Evolutionary conservation across 2,329 filamentous ascomycete genomes (phyloP).

Genomic region (Aspergillus fijiensis): DNA sequence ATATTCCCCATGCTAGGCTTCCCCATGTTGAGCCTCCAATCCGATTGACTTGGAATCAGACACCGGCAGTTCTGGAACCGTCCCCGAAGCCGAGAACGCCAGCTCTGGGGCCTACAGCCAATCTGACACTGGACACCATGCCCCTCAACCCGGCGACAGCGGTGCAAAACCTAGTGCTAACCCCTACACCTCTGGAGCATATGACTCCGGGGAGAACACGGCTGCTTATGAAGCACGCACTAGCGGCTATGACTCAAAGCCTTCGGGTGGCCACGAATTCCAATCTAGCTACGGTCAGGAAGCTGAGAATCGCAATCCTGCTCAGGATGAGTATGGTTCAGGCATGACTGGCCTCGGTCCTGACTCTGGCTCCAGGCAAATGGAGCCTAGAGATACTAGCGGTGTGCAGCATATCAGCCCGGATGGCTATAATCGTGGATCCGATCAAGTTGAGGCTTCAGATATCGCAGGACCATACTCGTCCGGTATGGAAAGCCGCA

Average conservation of each 20-base stretch:
- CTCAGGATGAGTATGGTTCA: background rate
- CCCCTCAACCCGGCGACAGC: background rate
- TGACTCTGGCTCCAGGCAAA: background rate
- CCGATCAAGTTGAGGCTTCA: background rate
- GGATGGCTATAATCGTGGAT: background rate
- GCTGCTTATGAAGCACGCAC: background rate
- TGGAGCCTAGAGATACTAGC: background rate
- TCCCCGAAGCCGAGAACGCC: constrained; percentile 12
- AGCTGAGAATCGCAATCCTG: background rate
- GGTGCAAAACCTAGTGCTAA: constrained; percentile 5
- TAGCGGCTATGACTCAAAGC: background rate
- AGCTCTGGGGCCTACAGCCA: constrained; percentile 9
- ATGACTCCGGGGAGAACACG: background rate
- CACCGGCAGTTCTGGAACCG: constrained; percentile 25
- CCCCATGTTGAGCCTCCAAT: background rate
- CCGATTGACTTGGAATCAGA: constrained; percentile 4
- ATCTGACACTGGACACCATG: background rate
- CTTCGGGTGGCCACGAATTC: background rate
- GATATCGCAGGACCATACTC: background rate
- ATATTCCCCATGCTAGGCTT: background rate
- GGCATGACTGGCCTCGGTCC: background rate
- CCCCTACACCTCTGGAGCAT: constrained; percentile 1
- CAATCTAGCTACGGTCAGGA: background rate
- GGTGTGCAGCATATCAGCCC: background rate
- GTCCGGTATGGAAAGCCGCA: background rate